Percentiles rank a stretch among this genome's conserved stretches.
These are phyloP conservation scores for Mrakia blollopis DNA, from an alignment of 768 basidiomycete species.

Conservation along the genomic window DNA sequence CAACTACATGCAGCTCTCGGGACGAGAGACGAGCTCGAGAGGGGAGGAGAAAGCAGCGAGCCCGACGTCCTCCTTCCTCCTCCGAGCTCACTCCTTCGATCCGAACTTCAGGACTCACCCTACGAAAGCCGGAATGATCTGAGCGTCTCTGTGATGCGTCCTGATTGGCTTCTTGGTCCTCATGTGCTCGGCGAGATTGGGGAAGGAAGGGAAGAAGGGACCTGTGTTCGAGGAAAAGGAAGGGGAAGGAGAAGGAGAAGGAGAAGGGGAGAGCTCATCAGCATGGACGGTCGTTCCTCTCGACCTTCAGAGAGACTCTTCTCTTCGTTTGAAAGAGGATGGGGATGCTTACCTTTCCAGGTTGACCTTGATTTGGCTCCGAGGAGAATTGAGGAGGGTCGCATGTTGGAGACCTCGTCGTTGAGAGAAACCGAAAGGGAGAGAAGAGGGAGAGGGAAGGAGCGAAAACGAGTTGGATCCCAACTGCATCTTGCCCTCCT, in stretches of 20 bases:
- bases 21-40: not conserved
- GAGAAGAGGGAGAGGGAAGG: not conserved
- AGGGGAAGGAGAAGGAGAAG: not conserved
- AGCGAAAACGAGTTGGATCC: not conserved
- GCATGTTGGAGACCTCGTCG: not conserved
- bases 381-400: not conserved
- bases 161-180: constrained; percentile 73
- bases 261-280: not conserved
- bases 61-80: not conserved
- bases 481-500: not conserved
- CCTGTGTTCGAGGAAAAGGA: constrained; percentile 13
- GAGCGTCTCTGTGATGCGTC: constrained; percentile 82
- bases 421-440: not conserved
- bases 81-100: not conserved
- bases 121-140: constrained; percentile 91
- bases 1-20: not conserved
- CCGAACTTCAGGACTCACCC: constrained; percentile 59
- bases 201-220: constrained; percentile 26
- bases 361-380: not conserved
- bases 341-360: constrained; percentile 6
- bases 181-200: constrained; percentile 27
- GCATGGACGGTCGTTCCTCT: not conserved
- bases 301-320: too few relatives aligned
- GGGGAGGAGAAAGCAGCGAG: not conserved
- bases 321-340: not conserved